Base-by-base conservation (phyloP, 2,329 filamentous ascomycete species). In the Xylariales sp. region DNA sequence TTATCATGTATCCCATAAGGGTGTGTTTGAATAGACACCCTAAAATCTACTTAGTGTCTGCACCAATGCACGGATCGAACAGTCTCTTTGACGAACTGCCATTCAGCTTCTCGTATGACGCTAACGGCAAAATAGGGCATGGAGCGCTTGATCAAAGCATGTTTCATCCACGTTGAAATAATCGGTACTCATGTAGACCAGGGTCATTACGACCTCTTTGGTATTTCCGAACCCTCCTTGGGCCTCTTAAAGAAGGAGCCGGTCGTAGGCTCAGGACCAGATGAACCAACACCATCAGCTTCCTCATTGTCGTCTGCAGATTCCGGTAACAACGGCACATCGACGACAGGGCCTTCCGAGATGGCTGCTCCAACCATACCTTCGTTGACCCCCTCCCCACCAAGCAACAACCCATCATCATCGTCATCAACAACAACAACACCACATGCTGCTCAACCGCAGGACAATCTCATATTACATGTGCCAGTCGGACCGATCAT, bases 81-180 rank as follows among this genome's bases (percentile, higher is more conserved):
- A n/a, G n/a, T n/a, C n/a, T n/a, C n/a, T n/a, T n/a, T n/a, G n/a
- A n/a, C n/a, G n/a, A n/a, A n/a, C n/a, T n/a, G n/a, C n/a, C n/a
- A n/a, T n/a, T n/a, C n/a, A n/a, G n/a, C n/a, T n/a, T n/a, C n/a
- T n/a, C n/a, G n/a, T n/a, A n/a, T n/a, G n/a, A n/a, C n/a, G n/a
- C n/a, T n/a, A n/a, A n/a, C n/a, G n/a, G n/a, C n/a, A n/a, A n/a
- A n/a, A n/a, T 34, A 78, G 74, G 73, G 73, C n/a, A 78, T 78
- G 73, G 73, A 76, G 56, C 66, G 69, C 42, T 63, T 79, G 11
- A 76, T 80, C 42, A 66, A 69, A 21, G 72, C 74, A 56, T 74
- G 73, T 27, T 78, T 78, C 52, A 55, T 69, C 18, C 71, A 78
- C 47, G 69, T 78, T 20, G 71, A 76, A 36, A 59, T 70, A 8